Percentiles rank a stretch among this genome's conserved stretches.
These are phyloP conservation scores for Striga asiatica DNA, from an alignment of 257 asterid genomes.

Conservation along the genomic window DNA sequence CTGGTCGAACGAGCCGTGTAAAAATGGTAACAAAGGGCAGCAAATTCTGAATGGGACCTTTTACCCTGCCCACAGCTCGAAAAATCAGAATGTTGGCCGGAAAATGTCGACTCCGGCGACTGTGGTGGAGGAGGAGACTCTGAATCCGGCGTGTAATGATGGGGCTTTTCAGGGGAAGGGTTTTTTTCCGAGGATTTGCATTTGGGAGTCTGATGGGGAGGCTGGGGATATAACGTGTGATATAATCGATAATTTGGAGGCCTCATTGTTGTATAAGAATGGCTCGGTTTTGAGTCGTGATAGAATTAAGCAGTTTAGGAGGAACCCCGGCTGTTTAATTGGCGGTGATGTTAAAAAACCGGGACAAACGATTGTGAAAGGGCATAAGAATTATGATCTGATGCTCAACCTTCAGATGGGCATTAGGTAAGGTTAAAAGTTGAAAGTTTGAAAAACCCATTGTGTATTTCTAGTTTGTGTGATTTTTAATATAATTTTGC, in stretches of 20 bases:
- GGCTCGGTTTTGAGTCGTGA: constrained; percentile 26
- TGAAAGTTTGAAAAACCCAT: no score
- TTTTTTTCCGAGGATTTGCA: constrained; percentile 44
- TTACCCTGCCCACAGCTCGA: constrained; percentile 30
- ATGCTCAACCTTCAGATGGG: constrained; percentile 66
- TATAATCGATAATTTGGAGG: constrained; percentile 42
- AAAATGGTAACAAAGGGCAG: background rate
- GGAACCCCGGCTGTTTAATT: constrained; percentile 30
- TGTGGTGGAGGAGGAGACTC: constrained; percentile 36
- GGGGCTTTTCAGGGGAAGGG: constrained; percentile 22
- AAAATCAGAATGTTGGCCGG: constrained; percentile 14
- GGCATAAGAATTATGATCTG: constrained; percentile 55
- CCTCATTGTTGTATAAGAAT: constrained; percentile 35
- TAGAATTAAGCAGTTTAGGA: constrained; percentile 39
- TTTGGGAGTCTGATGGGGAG: constrained; percentile 54
- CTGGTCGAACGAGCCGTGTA: constrained; percentile 28
- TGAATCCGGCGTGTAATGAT: constrained; percentile 17
- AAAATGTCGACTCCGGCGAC: constrained; percentile 34
- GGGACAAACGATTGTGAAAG: constrained; percentile 45
- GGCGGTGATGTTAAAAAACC: constrained; percentile 47
- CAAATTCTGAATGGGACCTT: constrained; percentile 40
- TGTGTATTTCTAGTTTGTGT: background rate
- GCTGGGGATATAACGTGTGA: constrained; percentile 56
- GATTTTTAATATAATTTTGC: background rate
- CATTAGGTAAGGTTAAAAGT: no score